Evolutionary conservation across 495 filamentous ascomycete species (phyloP), one percentile per base, ranked within the genome.

Genomic region (Podospora pseudopauciseta): DNA sequence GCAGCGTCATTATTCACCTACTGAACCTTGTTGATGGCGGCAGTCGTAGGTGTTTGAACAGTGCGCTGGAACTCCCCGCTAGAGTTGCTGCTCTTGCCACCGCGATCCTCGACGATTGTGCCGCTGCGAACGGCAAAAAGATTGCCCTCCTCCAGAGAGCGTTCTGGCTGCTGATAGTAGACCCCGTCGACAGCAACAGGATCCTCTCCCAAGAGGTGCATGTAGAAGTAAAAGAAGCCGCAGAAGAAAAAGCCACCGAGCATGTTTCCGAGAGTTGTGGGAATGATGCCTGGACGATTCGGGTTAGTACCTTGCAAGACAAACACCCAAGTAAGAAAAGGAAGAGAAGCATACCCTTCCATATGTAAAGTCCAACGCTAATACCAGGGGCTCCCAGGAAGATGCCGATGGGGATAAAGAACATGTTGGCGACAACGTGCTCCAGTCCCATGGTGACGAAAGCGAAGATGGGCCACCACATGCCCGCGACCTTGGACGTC

Each of bases 351-450:
- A n/a, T 63, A 71, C 72, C 84, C 71, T 90, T 88, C 86, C 86
- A 89, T 71, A 89, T 88, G 63, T 89, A 89, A 60, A 88, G 74
- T 1, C 81, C 80, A 7, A 86, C 80, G 0, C 77, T 79, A 27
- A 89, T 77, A 0, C 71, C 75, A 0, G 86, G 85, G 0, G 86
- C 79, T 0, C 76, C 78, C 0, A 85, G 69, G 75, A 81, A 89
- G 30, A 89, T 86, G 7, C 76, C 84, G 71, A 85, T 73, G 9
- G 87, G 86, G 49, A 89, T 84, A 70, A 88, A 87, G 49, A 86
- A 88, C 86, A 88, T 89, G 70, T 88, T 89, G 57, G 86, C 86
- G 30, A 89, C 84, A 58, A 88, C 86, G 75, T 89, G 87, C 54
- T 89, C 86, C 5, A 88, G 80, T 0, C 83, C 85, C 5, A 89